Base-by-base conservation (phyloP, 768 basidiomycete species). In the Termitomyces sp. region DNA sequence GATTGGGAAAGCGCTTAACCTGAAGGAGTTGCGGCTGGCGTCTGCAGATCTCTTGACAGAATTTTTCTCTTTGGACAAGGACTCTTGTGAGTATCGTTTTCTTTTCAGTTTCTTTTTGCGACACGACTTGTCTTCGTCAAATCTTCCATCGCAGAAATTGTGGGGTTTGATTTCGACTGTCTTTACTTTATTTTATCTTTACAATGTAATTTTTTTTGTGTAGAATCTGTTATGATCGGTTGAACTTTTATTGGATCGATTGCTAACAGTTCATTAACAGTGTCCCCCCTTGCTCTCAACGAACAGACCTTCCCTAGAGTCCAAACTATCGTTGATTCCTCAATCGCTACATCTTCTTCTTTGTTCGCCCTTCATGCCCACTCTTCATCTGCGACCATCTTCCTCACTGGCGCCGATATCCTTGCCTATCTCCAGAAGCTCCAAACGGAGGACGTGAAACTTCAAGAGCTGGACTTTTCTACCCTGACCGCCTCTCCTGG, bases 21-120 rank as follows among this genome's bases (percentile, higher is more conserved):
- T 95, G 72, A 97, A 96, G 76, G 95, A 98, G 58, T 77, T 95
- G 61, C 80, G 95, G 33, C 71, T 96, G 57, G 95, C 93, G 8
- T 82, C 86, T 30, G 91, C 90, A 71, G 95, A 97, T 67, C 80
- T 96, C 34, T 78, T 96, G 66, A 81, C 82, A 48, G 89, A 95
- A 64, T 91, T 96, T 76, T 90, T 97, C 70, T 74, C 78, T 2
- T 80, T 91, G 48, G 84, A 90, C 71, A 96, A 95, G 75, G 86
- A 95, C 73, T 91, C 92, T 48, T 74, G 93, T 95, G 70, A 67
- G 91, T 20, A 31, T 47, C 39, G n/a, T 13, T 54, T 42, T 20
- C 27, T 31, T 51, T 20, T 4, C 9, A 20, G 30, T 30, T 34
- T 13, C 2, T 53, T n/a, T 12, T 31, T 15, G 27, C n/a, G 2